Evolutionary conservation across 306 rosid species (phyloP).

Genomic region (Fragaria vesca): DNA sequence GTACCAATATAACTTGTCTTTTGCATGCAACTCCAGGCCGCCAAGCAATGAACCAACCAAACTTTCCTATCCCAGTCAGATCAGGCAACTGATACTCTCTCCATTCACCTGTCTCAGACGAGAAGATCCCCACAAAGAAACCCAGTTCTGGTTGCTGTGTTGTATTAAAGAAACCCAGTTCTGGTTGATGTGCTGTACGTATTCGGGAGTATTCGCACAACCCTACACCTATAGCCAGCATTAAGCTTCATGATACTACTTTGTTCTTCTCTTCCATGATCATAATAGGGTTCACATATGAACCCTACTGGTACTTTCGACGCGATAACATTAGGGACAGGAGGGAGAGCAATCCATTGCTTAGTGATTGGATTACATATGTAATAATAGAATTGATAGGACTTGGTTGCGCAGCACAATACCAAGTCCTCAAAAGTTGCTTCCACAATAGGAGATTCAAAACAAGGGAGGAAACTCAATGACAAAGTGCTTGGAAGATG

Average conservation of each 20-base stretch:
- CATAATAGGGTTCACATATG: not conserved
- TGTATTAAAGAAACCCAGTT: too few relatives aligned
- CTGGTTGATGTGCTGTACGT: too few relatives aligned
- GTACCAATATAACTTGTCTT: not conserved
- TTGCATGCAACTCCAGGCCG: not conserved
- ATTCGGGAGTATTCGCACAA: not conserved
- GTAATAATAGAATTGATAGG: not conserved
- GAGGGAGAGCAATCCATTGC: not conserved
- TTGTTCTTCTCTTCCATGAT: not conserved
- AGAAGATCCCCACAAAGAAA: not conserved
- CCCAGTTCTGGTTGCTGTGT: not conserved
- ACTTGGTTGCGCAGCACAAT: not conserved
- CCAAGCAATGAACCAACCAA: not conserved
- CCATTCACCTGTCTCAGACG: not conserved
- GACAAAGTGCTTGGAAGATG: not conserved
- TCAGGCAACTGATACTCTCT: not conserved
- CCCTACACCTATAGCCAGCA: not conserved
- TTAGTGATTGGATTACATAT: not conserved
- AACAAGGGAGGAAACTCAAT: not conserved
- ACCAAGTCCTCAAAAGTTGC: not conserved
- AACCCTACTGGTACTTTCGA: not conserved
- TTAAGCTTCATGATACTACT: not conserved
- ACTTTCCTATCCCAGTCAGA: too few relatives aligned
- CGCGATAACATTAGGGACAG: not conserved
- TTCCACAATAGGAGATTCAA: not conserved